phyloP scores from a whole-genome alignment of 2,329 filamentous ascomycete genomes.

The Bipolaris cookei region DNA sequence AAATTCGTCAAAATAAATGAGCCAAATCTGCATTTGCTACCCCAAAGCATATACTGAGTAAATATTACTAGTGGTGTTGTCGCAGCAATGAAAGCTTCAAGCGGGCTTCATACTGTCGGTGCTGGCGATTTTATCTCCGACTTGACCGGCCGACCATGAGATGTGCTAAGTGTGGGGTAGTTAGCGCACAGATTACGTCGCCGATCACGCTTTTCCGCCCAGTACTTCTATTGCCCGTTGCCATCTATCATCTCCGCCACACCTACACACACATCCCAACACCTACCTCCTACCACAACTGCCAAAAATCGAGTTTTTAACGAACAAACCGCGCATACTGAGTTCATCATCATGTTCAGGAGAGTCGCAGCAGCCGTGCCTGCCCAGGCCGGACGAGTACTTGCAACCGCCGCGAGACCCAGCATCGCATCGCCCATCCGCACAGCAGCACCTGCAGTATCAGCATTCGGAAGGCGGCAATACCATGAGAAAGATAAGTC shows the following conservation, averaged over 20 bases:
- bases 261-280: conserved; percentile 24
- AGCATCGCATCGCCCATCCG: conserved; percentile 56
- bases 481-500: conserved; percentile 72
- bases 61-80: no score
- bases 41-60: no score
- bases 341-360: conserved; percentile 60
- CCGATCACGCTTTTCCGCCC: conserved; percentile 25
- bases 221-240: conserved; percentile 28
- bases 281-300: conserved; percentile 15
- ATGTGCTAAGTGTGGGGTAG: conserved; percentile 31
- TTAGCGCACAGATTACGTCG: conserved; percentile 35
- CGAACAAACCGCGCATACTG: conserved; percentile 22
- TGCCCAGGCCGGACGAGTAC: conserved; percentile 58
- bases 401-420: conserved; percentile 58
- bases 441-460: conserved; percentile 52
- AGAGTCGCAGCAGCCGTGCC: conserved; percentile 62
- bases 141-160: conserved; percentile 11
- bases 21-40: no score
- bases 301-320: not conserved
- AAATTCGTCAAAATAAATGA: no score
- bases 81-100: no score
- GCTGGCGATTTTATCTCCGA: no score
- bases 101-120: no score
- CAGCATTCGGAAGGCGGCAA: conserved; percentile 53
- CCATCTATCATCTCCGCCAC: conserved; percentile 31